Evolutionary conservation across 208 protist species (phyloP), one percentile per base, ranked within the genome.

Genomic region (Acanthamoeba royreba): DNA sequence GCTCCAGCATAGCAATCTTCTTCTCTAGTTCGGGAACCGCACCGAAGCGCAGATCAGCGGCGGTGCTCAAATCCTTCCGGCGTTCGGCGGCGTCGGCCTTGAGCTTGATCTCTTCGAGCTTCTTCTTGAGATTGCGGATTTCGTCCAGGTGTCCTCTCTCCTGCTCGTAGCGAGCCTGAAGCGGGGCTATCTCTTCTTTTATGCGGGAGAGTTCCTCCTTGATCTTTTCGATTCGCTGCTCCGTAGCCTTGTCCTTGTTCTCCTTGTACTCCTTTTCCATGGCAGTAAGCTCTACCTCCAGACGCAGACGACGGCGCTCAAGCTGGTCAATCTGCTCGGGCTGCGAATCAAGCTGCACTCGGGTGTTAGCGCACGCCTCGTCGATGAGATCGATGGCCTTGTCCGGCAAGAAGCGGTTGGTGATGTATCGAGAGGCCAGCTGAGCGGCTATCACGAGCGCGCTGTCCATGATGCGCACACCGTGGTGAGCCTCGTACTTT

Each of bases 331-430:
- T 97, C n/a, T 95, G 94, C 95, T 99, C 98, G 0, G 99, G 99
- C 95, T 99, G 98, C 5, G 97, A 99, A 93, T 99, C 98, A 92
- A 99, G 97, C 96, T 99, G 97, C 52, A 99, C 96, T 38, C 98
- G 96, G 93, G 98, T 94, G 19, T 96, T 98, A 72, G 98, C 98
- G 92, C 97, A 96, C 1, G 99, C 98, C 95, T 99, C 99, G 94
- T 99, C 99, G 42, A 99, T 96, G 19, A 99, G 96, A 96, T 99
- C 99, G 90, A 99, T 99, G 1, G 99, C 98, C 96, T 99, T 99
- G 96, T 99, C 99, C 11, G 99, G 99, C 43, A 99, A 96, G 91
- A 98, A 99, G n/a, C 99, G 96, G 46, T 99, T 97, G 11, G 98
- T 97, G 77, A 99, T 98, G 96, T 99, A 99, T 38, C 99, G 97